Evolutionary conservation across 371 early-diverging fungal genomes (phyloP).

Genomic region (Rhizopus stolonifer): DNA sequence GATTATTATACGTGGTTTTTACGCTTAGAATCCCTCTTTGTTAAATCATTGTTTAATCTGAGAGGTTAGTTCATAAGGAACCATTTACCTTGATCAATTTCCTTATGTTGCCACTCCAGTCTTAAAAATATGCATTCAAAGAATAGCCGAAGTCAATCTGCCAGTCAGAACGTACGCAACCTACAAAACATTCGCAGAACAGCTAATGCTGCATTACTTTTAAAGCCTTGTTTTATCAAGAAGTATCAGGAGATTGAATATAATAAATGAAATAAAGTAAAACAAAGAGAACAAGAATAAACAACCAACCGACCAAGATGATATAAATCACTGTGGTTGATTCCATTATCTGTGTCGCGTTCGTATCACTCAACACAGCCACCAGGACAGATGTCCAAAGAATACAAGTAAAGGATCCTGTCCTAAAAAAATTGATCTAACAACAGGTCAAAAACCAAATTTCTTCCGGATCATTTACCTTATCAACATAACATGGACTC

Average conservation of each 20-base stretch:
- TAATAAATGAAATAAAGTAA: constrained; percentile 47
- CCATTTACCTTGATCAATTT: no score
- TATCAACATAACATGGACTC: constrained; percentile 60
- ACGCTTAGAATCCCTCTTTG: no score
- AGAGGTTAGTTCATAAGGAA: no score
- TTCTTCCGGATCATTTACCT: constrained; percentile 24
- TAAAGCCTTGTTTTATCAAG: background rate
- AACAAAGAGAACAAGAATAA: constrained; percentile 51
- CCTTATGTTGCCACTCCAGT: no score
- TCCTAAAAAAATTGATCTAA: constrained; percentile 59
- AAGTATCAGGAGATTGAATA: constrained; percentile 18
- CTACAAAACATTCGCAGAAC: no score
- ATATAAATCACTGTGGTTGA: constrained; percentile 53
- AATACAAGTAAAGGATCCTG: constrained; percentile 59
- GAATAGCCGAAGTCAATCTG: no score
- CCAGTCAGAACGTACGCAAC: no score
- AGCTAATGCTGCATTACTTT: no score
- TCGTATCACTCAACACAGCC: constrained; percentile 50
- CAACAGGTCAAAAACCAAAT: background rate
- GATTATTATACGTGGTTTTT: no score
- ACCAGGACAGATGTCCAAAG: constrained; percentile 57
- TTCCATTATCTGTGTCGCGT: constrained; percentile 43
- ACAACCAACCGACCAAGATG: constrained; percentile 54
- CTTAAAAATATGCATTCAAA: no score
- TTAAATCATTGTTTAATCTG: no score